phyloP scores from a whole-genome alignment of 2,329 filamentous ascomycete species.

The Colletotrichum chlorophyti region DNA sequence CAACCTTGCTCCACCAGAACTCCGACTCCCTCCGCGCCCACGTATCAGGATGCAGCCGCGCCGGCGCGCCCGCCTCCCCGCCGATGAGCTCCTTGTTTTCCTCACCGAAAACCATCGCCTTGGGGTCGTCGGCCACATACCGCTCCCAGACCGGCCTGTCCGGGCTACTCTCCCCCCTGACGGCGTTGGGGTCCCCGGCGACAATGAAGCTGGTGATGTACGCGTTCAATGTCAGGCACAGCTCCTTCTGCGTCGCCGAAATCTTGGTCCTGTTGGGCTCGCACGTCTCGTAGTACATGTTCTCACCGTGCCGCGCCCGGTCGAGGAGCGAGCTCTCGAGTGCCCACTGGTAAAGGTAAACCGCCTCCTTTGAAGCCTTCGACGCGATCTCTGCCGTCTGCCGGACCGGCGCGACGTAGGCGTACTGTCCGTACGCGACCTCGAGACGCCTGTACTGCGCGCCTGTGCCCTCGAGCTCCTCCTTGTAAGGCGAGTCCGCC shows the following conservation, averaged over 20 bases:
- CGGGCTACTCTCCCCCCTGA: constrained; percentile 26
- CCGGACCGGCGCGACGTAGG: constrained; percentile 70
- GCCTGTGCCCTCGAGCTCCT: constrained; percentile 43
- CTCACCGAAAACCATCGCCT: constrained; percentile 62
- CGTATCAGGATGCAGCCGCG: constrained; percentile 47
- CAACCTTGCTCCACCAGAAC: constrained; percentile 67
- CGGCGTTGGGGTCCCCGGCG: constrained; percentile 16
- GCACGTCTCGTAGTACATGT: constrained; percentile 35
- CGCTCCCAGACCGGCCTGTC: constrained; percentile 46
- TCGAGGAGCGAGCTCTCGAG: constrained; percentile 45
- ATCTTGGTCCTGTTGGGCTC: constrained; percentile 47
- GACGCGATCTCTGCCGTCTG: constrained; percentile 58
- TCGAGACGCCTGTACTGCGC: constrained; percentile 64
- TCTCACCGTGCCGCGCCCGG: constrained; percentile 55
- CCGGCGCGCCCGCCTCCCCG: constrained; percentile 45
- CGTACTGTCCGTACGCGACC: constrained; percentile 68
- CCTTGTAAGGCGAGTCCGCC: constrained; percentile 19
- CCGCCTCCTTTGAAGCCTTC: constrained; percentile 43
- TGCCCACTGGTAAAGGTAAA: constrained; percentile 63
- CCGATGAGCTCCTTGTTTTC: constrained; percentile 62
- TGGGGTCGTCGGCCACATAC: constrained; percentile 33
- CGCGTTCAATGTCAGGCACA: constrained; percentile 46
- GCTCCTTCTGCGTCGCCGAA: constrained; percentile 45
- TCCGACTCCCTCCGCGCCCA: constrained; percentile 54
- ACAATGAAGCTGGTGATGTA: constrained; percentile 47